Percentiles rank a stretch among this genome's conserved stretches.
Evolutionary conservation across 108 stramenopile genomes (phyloP).

Genomic region (Craspedostauros australis): DNA sequence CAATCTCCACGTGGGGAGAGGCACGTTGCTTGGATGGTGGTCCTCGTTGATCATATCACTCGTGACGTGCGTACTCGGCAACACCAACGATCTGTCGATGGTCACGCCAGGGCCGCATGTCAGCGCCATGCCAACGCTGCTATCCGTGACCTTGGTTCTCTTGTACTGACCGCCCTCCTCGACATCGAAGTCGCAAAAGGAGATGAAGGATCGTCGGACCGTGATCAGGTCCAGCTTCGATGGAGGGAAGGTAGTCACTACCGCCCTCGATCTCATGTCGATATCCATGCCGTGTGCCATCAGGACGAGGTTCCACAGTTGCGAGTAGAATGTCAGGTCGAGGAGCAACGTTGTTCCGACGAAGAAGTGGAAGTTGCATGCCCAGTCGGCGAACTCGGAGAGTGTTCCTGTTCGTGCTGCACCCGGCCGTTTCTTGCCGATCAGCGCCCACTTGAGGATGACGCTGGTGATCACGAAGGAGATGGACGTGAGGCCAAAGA

Average conservation of each 20-base stretch:
- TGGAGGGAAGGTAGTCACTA: not conserved
- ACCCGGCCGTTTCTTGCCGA: constrained; percentile 6
- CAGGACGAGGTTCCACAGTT: constrained; percentile 1
- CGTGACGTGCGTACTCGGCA: no score
- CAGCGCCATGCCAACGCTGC: constrained; percentile 1
- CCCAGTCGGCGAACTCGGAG: constrained; percentile 4
- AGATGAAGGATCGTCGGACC: not conserved
- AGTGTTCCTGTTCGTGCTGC: no score
- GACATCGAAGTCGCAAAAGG: not conserved
- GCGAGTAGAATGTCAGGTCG: not conserved
- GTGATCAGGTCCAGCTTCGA: constrained; percentile 7
- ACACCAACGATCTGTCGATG: no score
- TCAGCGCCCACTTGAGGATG: constrained; percentile 2
- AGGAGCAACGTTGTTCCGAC: not conserved
- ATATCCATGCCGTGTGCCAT: constrained; percentile 4
- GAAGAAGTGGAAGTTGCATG: not conserved
- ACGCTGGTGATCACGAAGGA: not conserved
- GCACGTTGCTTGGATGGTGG: no score
- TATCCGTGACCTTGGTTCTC: not conserved
- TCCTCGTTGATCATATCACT: no score
- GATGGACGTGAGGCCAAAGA: not conserved
- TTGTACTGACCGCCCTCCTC: not conserved
- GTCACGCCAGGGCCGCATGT: no score
- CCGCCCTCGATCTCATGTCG: not conserved
- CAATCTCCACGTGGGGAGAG: no score